Base-by-base conservation (phyloP, 495 filamentous ascomycete genomes). In the Penicillium dipodomyicola region DNA sequence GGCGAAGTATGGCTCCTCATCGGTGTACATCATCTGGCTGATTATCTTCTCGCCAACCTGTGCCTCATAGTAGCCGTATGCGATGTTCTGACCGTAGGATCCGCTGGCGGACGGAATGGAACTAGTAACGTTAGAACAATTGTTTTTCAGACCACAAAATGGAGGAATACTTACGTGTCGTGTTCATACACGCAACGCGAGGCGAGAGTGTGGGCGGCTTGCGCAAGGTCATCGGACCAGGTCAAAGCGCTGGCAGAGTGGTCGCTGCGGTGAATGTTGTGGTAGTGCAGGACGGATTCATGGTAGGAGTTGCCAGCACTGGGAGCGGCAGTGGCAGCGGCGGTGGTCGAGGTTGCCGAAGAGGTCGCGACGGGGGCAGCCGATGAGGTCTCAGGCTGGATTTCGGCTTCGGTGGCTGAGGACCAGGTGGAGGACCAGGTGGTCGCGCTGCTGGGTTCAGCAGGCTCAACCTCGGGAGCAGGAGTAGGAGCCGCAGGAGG, bases 61-160 rank as follows among this genome's bases (percentile, higher is more conserved):
- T 48, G 69, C 71, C 12, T 68, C 61, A 4, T 47, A 27, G 43
- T 72, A 63, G 58, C 77, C 77, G 51, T 75, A 79, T 11, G 80
- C 89, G 46, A 96, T 85, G 82, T 96, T 96, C 74, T 96, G 92
- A 49, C 92, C 91, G 63, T 94, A 93, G 41, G 79, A 79, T 50
- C 83, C 82, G 41, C 80, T 82, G 59, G 35, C 35, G 35, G 35
- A 8, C 2, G 80, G 79, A 37, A 83, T 78, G 63, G 58, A 63
- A 8, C 73, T 76, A 52, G 39, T 22, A 25, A 49, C 5, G 54
- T 58, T 29, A 63, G 49, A 47, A 25, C 10, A n/a, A 17, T 27
- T 52, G 15, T 41, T 5, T 5, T 12, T 27, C 6, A 5, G 15
- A n/a, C n/a, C n/a, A 15, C 12, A 10, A 30, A 44, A 29, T 17